Evolutionary conservation across 306 rosid genomes (phyloP).

Genomic region (Medicago ruthenica): DNA sequence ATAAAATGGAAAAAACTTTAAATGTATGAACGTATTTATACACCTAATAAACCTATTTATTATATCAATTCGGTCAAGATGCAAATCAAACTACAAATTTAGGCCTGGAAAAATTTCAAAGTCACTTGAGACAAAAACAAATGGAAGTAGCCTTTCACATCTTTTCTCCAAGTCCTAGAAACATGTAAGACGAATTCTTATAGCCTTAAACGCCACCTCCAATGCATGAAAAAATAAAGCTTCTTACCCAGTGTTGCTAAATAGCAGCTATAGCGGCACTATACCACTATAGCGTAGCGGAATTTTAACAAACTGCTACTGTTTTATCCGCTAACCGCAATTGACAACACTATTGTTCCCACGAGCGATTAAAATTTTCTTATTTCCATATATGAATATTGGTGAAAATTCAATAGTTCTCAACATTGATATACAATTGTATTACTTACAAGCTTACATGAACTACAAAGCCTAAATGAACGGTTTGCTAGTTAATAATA

Average conservation of each 20-base stretch:
- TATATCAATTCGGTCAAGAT: not conserved
- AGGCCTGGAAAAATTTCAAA: not conserved
- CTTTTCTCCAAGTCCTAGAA: not conserved
- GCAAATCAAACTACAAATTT: not conserved
- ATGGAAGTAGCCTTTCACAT: not conserved
- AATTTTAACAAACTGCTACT: no score
- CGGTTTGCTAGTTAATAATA: conserved; percentile 8
- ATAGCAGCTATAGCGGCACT: no score
- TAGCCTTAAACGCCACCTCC: conserved; percentile 14
- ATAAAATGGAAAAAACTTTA: conserved; percentile 5
- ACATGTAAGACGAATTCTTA: not conserved
- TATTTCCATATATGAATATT: not conserved
- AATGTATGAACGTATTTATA: not conserved
- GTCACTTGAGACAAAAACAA: not conserved
- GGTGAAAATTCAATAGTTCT: not conserved
- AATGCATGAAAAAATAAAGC: not conserved
- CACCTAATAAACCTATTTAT: not conserved
- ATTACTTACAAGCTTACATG: no score
- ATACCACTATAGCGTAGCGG: no score
- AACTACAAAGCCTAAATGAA: conserved; percentile 11
- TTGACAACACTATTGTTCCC: not conserved
- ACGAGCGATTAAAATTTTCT: not conserved
- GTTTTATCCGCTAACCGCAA: no score
- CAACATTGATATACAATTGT: not conserved
- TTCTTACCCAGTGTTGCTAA: not conserved